Evolutionary conservation across 192 early-diverging fungal genomes (phyloP), one percentile per base, ranked within the genome.

Genomic region (Gonapodya prolifera): DNA sequence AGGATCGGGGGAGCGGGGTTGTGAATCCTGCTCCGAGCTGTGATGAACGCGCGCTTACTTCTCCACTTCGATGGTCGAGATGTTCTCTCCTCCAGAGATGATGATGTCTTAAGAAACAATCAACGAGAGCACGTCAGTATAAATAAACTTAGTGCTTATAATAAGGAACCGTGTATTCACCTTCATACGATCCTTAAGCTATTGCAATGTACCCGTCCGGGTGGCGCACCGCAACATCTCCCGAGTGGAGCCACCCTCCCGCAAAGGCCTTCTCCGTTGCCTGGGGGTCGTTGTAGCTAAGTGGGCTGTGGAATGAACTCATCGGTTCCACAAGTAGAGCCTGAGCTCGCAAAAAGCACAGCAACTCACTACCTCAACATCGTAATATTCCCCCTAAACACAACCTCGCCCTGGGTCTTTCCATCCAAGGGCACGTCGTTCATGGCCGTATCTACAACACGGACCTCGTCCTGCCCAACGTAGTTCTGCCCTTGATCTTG

Each of bases 131-230:
- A n/a, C n/a, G n/a, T n/a, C n/a, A n/a, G n/a, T n/a, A n/a, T n/a
- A 30, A 90, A n/a, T n/a, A n/a, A n/a, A n/a, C n/a, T n/a, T n/a
- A n/a, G n/a, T 18, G 35, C 31, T 73, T 33, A 82, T 84, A 70
- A 90, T 87, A 69, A 90, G 88, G 85, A 30, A 89, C 89, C 75
- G n/a, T 69, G n/a, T n/a, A 8, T 69, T 69, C 8, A 8, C 45
- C n/a, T 90, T 90, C 70, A 79, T 70, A 28, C n/a, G 83, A 70
- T 90, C 89, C 31, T 85, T 79, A 18, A 90, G 81, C 79, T 17
- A 90, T 81, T 30, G 86, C 84, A 30, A 89, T 82, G 36, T 84
- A 84, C n/a, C 89, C 89, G 77, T 90, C 88, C 2, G 84, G 78
- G 69, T 87, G 83, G 18, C 86, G 83, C 17, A 90, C 88, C 69